Percentiles rank a stretch among this genome's conserved stretches.
Evolutionary conservation across 75 land plant genomes (phyloP).

Genomic region (Chamaecyparis obtusa): DNA sequence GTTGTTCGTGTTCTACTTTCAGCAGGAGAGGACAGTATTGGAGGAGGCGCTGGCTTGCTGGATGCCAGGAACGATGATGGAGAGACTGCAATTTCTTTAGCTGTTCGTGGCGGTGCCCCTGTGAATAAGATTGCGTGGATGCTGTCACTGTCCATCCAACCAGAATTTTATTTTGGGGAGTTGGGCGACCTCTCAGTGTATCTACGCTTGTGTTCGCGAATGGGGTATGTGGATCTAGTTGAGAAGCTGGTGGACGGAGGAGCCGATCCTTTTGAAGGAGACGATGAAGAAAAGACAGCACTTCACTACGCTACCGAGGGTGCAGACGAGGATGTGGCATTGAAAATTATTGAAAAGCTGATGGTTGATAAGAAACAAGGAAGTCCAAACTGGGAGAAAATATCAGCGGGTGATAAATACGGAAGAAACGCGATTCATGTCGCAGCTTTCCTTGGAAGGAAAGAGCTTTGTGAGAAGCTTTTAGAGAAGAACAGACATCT

Average conservation of each 20-base stretch:
- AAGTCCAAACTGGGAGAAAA: no score
- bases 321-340: neutral
- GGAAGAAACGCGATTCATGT: neutral
- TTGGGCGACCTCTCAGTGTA: neutral
- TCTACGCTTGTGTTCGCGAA: neutral
- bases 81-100: neutral
- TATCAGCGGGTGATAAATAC: neutral
- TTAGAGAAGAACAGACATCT: neutral
- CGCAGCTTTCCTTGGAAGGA: neutral
- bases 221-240: neutral
- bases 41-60: neutral
- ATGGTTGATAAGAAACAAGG: no score
- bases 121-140: neutral
- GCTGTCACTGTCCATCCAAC: neutral
- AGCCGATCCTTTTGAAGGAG: neutral
- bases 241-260: neutral
- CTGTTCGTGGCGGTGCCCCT: neutral
- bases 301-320: neutral
- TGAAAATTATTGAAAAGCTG: no score
- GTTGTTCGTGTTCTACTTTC: neutral
- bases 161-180: neutral
- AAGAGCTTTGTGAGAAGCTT: neutral
- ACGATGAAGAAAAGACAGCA: neutral
- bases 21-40: neutral
- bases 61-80: neutral